These are phyloP conservation scores for Sanghuangporus baumii DNA, from an alignment of 1,284 basidiomycete genomes.

Conservation along the genomic window DNA sequence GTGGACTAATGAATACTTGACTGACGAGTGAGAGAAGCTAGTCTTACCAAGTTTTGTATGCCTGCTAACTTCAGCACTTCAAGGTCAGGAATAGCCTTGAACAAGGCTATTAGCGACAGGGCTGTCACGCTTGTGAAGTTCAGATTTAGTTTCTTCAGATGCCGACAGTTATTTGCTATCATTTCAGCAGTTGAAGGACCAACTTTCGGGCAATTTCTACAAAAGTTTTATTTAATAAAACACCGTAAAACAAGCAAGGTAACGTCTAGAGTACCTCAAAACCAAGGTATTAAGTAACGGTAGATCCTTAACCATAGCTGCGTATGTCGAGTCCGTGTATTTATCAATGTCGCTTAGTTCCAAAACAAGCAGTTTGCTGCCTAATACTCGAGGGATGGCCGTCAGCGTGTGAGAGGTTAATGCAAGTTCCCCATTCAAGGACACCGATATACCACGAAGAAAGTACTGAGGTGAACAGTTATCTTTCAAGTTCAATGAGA, in stretches of 20 bases:
- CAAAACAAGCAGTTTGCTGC: slow-evolving; percentile 39
- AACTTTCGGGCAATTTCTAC: slow-evolving; percentile 55
- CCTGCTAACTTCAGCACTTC: slow-evolving; percentile 60
- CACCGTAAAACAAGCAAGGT: not conserved
- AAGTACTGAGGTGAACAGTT: slow-evolving; percentile 40
- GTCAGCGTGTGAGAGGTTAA: slow-evolving; percentile 46
- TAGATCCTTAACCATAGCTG: slow-evolving; percentile 40
- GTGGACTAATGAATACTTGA: slow-evolving; percentile 1
- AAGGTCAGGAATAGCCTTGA: slow-evolving; percentile 38
- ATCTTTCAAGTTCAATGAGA: not conserved
- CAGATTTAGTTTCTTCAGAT: slow-evolving; percentile 47
- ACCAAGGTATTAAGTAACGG: slow-evolving; percentile 41
- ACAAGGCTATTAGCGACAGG: slow-evolving; percentile 38
- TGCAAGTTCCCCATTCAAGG: slow-evolving; percentile 45
- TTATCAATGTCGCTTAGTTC: slow-evolving; percentile 47
- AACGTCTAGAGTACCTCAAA: slow-evolving; percentile 39
- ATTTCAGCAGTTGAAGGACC: slow-evolving; percentile 42
- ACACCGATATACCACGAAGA: slow-evolving; percentile 46
- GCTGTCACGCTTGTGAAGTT: slow-evolving; percentile 56
- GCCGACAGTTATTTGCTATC: slow-evolving; percentile 36
- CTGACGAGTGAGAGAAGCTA: not conserved
- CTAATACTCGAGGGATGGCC: slow-evolving; percentile 34
- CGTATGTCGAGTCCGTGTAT: slow-evolving; percentile 47
- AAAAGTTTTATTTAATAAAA: not conserved
- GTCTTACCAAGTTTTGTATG: slow-evolving; percentile 51